These are phyloP conservation scores for Solanum phureja DNA, from an alignment of 257 asterid genomes.

Conservation along the genomic window DNA sequence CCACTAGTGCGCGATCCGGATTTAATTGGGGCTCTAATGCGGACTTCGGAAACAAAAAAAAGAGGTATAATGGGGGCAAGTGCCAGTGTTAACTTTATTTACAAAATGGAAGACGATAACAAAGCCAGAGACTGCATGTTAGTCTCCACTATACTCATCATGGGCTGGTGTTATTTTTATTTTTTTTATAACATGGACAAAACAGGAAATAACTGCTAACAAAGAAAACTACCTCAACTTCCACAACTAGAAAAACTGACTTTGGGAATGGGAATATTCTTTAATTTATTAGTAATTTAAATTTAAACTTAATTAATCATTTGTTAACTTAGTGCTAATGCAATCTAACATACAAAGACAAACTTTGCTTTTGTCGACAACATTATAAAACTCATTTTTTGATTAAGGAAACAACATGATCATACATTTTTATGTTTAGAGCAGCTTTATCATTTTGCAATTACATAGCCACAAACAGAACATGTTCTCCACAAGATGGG, in stretches of 20 bases:
- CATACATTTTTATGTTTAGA: neutral
- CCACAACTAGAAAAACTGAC: constrained; percentile 10
- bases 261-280: constrained; percentile 22
- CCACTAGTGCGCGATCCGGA: fast-evolving
- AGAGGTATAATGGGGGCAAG: neutral
- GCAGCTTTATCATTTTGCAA: neutral
- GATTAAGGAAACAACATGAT: neutral
- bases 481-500: neutral
- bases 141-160: constrained; percentile 16
- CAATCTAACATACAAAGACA: constrained; percentile 20
- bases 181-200: neutral
- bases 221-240: constrained; percentile 1
- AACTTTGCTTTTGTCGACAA: constrained; percentile 7
- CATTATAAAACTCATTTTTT: neutral
- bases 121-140: constrained; percentile 26
- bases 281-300: neutral
- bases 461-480: neutral
- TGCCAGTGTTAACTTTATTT: neutral
- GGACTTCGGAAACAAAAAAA: neutral
- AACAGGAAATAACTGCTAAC: constrained; percentile 20
- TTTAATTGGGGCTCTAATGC: fast-evolving
- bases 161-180: neutral
- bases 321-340: constrained; percentile 9
- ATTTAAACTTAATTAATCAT: neutral
- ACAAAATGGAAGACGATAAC: neutral